phyloP scores from a whole-genome alignment of 108 stramenopile species.

The Asterionellopsis glacialis region DNA sequence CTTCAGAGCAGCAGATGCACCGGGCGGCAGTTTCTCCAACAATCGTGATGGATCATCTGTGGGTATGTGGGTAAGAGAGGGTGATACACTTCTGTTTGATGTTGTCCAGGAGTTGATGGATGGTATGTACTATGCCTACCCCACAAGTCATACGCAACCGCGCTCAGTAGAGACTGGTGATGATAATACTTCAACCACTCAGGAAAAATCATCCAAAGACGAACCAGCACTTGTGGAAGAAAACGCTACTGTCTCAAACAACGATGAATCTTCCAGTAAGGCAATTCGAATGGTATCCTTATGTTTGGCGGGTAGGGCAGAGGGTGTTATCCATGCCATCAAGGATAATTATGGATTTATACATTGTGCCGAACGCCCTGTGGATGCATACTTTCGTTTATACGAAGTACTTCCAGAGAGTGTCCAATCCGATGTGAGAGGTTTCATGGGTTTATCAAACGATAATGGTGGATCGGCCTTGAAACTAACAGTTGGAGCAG shows the following conservation, averaged over 20 bases:
- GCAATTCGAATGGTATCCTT: constrained; percentile 38
- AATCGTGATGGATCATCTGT: constrained; percentile 21
- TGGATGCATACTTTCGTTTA: constrained; percentile 69
- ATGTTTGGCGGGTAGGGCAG: constrained; percentile 50
- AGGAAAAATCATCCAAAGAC: neutral
- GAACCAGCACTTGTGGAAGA: constrained; percentile 8
- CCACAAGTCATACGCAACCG: constrained; percentile 33
- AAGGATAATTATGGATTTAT: constrained; percentile 78
- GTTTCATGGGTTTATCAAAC: constrained; percentile 20
- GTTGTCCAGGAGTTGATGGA: constrained; percentile 53
- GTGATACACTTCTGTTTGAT: constrained; percentile 72
- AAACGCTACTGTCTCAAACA: constrained; percentile 10
- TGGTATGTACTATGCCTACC: constrained; percentile 51
- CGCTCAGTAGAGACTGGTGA: too few relatives aligned
- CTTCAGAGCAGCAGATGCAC: constrained; percentile 46
- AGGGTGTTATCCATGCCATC: constrained; percentile 61
- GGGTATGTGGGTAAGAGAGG: constrained; percentile 60
- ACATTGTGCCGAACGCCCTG: constrained; percentile 62
- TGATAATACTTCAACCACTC: neutral
- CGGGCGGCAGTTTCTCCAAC: constrained; percentile 59
- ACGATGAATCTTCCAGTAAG: constrained; percentile 14
- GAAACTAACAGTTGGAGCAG: constrained; percentile 44
- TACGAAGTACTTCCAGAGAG: constrained; percentile 65
- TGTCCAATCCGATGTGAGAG: constrained; percentile 49
- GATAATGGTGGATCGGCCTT: neutral